Evolutionary conservation across 148 eudicot species (phyloP), one percentile per base, ranked within the genome.

Genomic region (Simmondsia chinensis): DNA sequence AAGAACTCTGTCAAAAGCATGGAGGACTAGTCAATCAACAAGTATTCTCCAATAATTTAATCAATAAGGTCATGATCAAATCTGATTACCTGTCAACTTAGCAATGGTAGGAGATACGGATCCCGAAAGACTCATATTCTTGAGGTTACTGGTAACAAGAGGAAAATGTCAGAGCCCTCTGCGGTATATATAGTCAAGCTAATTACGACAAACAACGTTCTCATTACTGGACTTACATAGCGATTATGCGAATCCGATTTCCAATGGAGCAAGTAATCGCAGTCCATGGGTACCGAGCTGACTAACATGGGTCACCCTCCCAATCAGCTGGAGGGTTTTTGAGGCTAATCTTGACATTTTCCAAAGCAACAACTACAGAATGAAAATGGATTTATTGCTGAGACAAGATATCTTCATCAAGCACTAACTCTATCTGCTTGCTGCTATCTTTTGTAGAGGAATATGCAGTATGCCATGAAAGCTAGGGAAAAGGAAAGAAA

Each of bases 231-330:
- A 75, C 99, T 82, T 62, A 91, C 99, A 91, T 62, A 23, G 86
- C 58, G 45, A 65, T 35, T 21, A 91, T 57, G 40, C 96, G 96
- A 46, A 75, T 71, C 11, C 72, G 67, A 7, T 72, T 46, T 25
- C 80, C 83, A 50, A 47, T 56, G 14, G 86, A 73, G 72, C 99
- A 91, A 32, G 79, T 63, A 44, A 91, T 74, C 53, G 96, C 99
- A 36, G 96, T 74, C 99, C 99, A 91, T 25, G 95, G 61, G 60
- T 82, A 86, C 41, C 59, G 48, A 49, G 48, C 69, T 28, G 99
- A 96, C 45, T 72, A 80, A 86, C 99, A 91, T 51, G 99, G 99
- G 64, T 91, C 96, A 43, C 96, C 99, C 59, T 52, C 68, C 99
- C 99, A 91, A 63, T 91, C 99, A 21, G 55, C 37, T 43, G 99